phyloP scores from a whole-genome alignment of 2,329 filamentous ascomycete genomes.

The Eutypella sp. region DNA sequence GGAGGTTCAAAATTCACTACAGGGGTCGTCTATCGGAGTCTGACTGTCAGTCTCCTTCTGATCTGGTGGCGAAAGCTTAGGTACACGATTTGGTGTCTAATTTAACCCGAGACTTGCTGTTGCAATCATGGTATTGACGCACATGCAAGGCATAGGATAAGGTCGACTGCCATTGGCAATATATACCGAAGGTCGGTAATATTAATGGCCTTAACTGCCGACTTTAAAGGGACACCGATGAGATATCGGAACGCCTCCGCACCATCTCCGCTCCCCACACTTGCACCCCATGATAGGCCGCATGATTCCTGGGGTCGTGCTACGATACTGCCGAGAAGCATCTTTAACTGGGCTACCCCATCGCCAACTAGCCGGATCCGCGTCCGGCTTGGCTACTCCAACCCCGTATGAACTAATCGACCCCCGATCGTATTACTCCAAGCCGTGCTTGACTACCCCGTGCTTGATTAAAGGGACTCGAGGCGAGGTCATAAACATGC shows the following conservation, averaged over 20 bases:
- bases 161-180: neutral
- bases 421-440: too few relatives aligned
- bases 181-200: neutral
- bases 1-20: neutral
- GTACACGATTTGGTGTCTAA: neutral
- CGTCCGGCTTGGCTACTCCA: too few relatives aligned
- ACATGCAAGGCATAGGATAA: neutral
- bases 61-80: neutral
- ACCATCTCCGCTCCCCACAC: neutral
- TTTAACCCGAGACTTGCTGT: neutral
- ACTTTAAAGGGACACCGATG: too few relatives aligned
- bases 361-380: too few relatives aligned
- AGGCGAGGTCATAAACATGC: neutral
- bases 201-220: neutral
- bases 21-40: neutral
- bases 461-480: neutral
- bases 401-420: too few relatives aligned
- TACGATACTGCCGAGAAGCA: constrained; percentile 1
- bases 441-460: neutral
- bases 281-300: neutral
- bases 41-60: neutral
- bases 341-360: too few relatives aligned
- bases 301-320: neutral
- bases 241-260: neutral
- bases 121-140: neutral